phyloP scores from a whole-genome alignment of 805 yeast species.

The Candida andamanensis region DNA sequence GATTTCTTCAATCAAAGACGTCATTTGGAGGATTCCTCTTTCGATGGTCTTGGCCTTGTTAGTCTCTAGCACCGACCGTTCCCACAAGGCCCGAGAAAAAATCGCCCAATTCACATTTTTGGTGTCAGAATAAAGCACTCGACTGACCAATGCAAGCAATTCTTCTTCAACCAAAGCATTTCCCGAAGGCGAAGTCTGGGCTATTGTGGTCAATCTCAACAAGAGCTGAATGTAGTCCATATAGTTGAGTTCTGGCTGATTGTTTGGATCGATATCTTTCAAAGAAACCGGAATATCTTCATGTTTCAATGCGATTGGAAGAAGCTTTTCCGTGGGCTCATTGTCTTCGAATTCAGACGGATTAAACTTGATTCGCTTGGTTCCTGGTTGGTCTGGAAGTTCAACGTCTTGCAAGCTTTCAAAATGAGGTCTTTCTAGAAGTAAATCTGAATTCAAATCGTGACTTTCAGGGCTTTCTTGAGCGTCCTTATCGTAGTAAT shows the following conservation, averaged over 20 bases:
- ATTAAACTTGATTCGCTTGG: constrained; percentile 39
- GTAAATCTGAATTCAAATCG: constrained; percentile 66
- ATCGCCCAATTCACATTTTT: constrained; percentile 63
- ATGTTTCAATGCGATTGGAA: constrained; percentile 60
- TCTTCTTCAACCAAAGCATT: constrained; percentile 77
- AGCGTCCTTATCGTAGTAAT: constrained; percentile 16
- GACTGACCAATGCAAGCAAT: constrained; percentile 64
- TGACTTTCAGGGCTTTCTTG: constrained; percentile 46
- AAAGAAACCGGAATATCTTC: constrained; percentile 59
- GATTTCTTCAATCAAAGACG: constrained; percentile 82
- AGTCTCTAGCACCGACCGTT: constrained; percentile 79
- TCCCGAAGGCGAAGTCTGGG: constrained; percentile 67
- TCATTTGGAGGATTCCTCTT: constrained; percentile 90
- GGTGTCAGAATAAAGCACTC: constrained; percentile 52
- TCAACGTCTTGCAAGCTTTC: constrained; percentile 52
- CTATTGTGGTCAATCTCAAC: constrained; percentile 57
- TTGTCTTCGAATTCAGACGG: constrained; percentile 19
- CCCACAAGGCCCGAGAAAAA: constrained; percentile 83
- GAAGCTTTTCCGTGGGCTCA: constrained; percentile 26
- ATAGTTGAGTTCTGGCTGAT: constrained; percentile 68
- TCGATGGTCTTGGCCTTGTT: constrained; percentile 81
- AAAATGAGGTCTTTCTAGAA: constrained; percentile 70
- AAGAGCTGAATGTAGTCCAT: constrained; percentile 72
- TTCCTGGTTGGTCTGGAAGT: constrained; percentile 27
- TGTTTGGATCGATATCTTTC: constrained; percentile 64